Evolutionary conservation across 257 asterid genomes (phyloP), one percentile per base, ranked within the genome.

Genomic region (Knoxia roxburghii): DNA sequence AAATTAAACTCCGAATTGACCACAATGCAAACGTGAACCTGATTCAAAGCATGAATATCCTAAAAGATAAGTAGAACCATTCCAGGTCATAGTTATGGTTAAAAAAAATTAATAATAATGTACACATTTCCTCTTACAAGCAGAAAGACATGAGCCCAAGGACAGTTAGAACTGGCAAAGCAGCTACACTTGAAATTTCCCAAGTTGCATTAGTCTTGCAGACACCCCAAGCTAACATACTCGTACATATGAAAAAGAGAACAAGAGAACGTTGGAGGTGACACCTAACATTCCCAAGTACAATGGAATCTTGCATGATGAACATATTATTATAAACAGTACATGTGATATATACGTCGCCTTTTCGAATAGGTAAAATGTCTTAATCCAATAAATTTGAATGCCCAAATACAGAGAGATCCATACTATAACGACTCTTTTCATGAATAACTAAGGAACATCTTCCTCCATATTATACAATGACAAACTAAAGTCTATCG

Each of bases 1-100:
- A n/a, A n/a, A n/a, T n/a, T n/a, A 85, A 80, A 74, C 82, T 73
- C 87, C 87, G 82, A 61, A 85, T 82, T 57, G 90, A 88, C 90
- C 90, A 85, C 71, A 85, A 61, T 70, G 90, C 83, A 52, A 70
- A 85, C 45, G 78, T 78, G 68, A 85, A 82, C 72, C 90, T 85
- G 82, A 61, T 69, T 67, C 66, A 72, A 54, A 51, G 72, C 61
- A 39, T 30, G 20, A n/a, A 64, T 15, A 30, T 43, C 20, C 9
- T 59, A 24, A 67, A 39, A 20, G 58, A 55, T 58, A 30, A 67
- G 43, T 11, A 49, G 21, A 51, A 26, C 0, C 56, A 63, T 46
- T 50, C 33, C 32, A 52, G 41, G 48, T 66, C 61, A 43, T 29
- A 65, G 60, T 11, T 15, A 41, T 6, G 43, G 64, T 32, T 20